Conservation (phyloP, 805 yeast genomes). For the Pichia kluyveri region DNA sequence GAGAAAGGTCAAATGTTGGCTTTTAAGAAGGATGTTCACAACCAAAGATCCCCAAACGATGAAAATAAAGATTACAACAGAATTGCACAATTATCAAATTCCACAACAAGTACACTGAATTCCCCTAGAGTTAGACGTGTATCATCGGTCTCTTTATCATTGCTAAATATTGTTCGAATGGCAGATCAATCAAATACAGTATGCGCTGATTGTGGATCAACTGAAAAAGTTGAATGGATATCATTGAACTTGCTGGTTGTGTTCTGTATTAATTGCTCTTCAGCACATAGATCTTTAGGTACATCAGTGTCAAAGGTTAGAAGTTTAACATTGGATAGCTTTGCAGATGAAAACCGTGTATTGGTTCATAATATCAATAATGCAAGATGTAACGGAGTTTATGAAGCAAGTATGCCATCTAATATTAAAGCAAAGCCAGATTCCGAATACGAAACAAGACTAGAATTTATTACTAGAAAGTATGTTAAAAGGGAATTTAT, state of each 20-base stretch:
- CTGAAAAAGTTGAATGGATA: slow-evolving; percentile 73
- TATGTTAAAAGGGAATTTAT: slow-evolving; percentile 48
- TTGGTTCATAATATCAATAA: slow-evolving; percentile 50
- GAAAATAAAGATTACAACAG: background rate
- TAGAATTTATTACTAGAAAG: slow-evolving; percentile 55
- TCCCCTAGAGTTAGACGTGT: slow-evolving; percentile 20
- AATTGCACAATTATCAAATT: background rate
- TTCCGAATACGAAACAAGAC: slow-evolving; percentile 38
- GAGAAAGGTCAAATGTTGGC: slow-evolving; percentile 37
- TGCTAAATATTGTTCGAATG: slow-evolving; percentile 30
- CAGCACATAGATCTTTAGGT: slow-evolving; percentile 82
- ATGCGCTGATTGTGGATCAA: slow-evolving; percentile 76
- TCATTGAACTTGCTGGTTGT: slow-evolving; percentile 65
- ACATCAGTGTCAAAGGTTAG: slow-evolving; percentile 71
- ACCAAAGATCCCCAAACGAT: background rate
- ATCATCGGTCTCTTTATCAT: slow-evolving; percentile 26
- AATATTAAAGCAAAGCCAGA: slow-evolving; percentile 24
- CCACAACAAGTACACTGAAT: background rate
- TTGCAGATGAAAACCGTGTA: slow-evolving; percentile 49
- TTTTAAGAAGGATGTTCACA: slow-evolving; percentile 8
- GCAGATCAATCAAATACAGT: slow-evolving; percentile 44
- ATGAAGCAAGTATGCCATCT: slow-evolving; percentile 37
- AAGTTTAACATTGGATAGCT: slow-evolving; percentile 67
- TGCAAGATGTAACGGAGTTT: slow-evolving; percentile 43
- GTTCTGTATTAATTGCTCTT: slow-evolving; percentile 79